Base-by-base conservation (phyloP, 768 basidiomycete genomes). In the Panaeolus papilionaceus region DNA sequence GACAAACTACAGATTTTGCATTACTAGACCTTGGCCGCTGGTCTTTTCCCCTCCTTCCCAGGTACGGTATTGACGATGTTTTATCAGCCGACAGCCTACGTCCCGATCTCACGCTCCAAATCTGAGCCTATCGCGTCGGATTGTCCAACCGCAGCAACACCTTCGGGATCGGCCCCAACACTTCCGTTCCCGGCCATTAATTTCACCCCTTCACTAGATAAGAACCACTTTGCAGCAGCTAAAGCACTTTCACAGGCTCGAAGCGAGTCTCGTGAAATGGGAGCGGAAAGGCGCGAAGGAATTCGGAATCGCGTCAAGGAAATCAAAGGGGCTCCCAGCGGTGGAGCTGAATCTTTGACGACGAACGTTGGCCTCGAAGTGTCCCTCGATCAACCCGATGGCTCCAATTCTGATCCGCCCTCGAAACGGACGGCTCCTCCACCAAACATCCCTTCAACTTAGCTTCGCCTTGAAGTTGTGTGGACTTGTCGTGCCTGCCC, bases 241-340 rank as follows among this genome's bases (percentile, higher is more conserved):
- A 76, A 78, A 9, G 90, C 90, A 69, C 83, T 92, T 20, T 82
- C 87, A 0, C 82, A 86, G 66, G 91, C 89, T 4, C 83, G 88
- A 18, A 74, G 75, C 14, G 90, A 90, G 40, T 88, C 89, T 7
- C 77, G 80, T 49, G 82, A 87, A 69, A 75, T 84, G 45, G 90
- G 91, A 0, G 81, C 79, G 45, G 84, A 86, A 68, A 78, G 89
- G 63, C 81, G 89, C 61, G 77, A 76, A 51, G 83, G 83, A 66
- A 83, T 92, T 67, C 79, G 82, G 38, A 80, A 82, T 67, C 82
- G 84, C 3, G 88, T 87, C 16, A 76, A 73, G 66, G 83, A 84
- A 64, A 77, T 81, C 39, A 75, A 62, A n/a, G 67, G 42, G 14
- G 12, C 9, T 47, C 11, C 42, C 14, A n/a, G 4, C 11, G 44